phyloP scores from a whole-genome alignment of 306 rosid genomes.

The Pyrus bretschneideri region DNA sequence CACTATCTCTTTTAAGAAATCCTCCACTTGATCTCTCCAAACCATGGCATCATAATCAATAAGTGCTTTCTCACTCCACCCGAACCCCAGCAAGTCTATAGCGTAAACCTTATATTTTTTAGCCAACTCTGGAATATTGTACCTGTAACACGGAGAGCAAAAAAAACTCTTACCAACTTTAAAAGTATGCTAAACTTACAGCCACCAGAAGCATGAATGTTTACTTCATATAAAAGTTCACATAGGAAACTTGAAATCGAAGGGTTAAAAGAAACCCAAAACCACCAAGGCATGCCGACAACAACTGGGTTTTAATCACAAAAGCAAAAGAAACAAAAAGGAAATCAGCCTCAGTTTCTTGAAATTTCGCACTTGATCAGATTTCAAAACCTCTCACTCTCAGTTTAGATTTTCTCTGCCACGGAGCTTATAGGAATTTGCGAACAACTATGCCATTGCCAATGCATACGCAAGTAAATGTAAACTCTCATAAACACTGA shows the following conservation, averaged over 20 bases:
- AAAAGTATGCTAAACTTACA: neutral
- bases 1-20: constrained; percentile 83
- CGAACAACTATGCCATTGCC: neutral
- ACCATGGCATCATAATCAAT: constrained; percentile 88
- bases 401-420: neutral
- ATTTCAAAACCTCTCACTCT: neutral
- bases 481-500: neutral
- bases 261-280: neutral
- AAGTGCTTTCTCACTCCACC: constrained; percentile 98
- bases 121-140: constrained; percentile 88
- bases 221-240: neutral
- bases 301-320: neutral
- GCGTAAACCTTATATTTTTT: constrained; percentile 84
- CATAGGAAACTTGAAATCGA: neutral
- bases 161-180: neutral
- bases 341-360: neutral
- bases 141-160: constrained; percentile 36
- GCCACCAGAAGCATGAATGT: neutral
- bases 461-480: neutral
- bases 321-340: neutral
- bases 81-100: constrained; percentile 88
- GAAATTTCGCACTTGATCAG: neutral
- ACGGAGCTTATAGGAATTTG: neutral
- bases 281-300: neutral
- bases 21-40: constrained; percentile 87